Base-by-base conservation (phyloP, 768 basidiomycete genomes). In the Lenzites betulinus region DNA sequence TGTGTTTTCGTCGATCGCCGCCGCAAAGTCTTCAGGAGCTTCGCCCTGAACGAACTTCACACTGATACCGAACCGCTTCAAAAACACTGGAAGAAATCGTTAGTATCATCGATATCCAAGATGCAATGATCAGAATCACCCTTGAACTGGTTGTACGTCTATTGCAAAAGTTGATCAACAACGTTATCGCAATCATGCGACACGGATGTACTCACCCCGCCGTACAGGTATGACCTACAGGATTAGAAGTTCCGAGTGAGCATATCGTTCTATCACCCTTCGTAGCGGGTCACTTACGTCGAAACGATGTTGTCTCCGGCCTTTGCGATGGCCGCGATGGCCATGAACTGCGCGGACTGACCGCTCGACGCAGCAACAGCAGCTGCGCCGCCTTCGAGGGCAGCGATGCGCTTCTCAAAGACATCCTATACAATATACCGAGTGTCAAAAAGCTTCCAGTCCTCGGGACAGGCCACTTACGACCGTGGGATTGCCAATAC, bases 281-380 rank as follows among this genome's bases (percentile, higher is more conserved):
- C 30, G 11, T 9, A 20, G 11, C 0, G 20, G n/a, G 12, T n/a
- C 15, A 75, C 83, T 70, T 60, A 87, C 83, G 87, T 82, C 1
- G 87, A 83, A 7, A 93, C 83, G 53, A 92, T 90, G 69, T 93
- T 93, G 67, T 93, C 90, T 0, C 92, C 91, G 6, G 79, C 70
- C 0, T 78, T 74, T 2, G 86, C 83, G 35, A 90, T 71, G 35
- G 85, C 79, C 0, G 81, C 71, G 60, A 92, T 83, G 0, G 90
- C 79, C 71, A 91, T 76, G 73, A 92, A 89, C 67, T 92, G 90
- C 0, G 90, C 92, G 3, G 88, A 77, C 68, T 91, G 90, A 0
- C 92, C 92, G 54, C 86, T 88, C 1, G 89, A 76, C 0, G 86
- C 79, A 1, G 90, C 90, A 7, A 93, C 80, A 4, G 91, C 90